Conservation (phyloP, 148 eudicot species). For the Agrostemma githago region DNA sequence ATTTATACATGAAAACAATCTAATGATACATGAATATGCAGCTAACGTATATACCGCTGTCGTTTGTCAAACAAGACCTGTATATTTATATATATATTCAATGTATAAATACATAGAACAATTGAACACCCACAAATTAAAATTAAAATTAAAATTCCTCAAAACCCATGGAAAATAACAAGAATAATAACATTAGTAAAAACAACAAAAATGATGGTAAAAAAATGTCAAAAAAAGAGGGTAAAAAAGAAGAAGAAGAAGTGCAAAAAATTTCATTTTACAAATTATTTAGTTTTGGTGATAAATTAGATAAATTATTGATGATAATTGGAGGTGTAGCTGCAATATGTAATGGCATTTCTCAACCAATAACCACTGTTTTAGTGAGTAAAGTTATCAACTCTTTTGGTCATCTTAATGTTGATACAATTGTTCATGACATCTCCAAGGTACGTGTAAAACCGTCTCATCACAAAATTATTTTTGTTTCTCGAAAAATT, state of each 20-base stretch:
- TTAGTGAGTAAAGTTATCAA: constrained; percentile 49
- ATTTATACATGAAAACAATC: too few species aligned
- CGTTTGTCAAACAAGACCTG: too few species aligned
- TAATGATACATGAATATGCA: too few species aligned
- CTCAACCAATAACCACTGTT: constrained; percentile 62
- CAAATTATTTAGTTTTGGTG: constrained; percentile 52
- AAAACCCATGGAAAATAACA: neutral
- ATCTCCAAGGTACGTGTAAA: constrained; percentile 51
- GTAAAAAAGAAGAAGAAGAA: constrained; percentile 5
- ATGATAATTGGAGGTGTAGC: constrained; percentile 52
- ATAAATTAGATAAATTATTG: constrained; percentile 35
- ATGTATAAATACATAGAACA: neutral
- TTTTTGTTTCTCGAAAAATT: too few species aligned
- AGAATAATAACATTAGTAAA: neutral
- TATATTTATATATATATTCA: neutral
- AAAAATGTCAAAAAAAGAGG: neutral
- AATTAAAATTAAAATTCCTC: neutral
- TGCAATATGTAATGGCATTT: constrained; percentile 45
- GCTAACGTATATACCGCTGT: too few species aligned
- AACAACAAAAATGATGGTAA: neutral
- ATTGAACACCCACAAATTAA: neutral
- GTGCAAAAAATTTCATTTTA: constrained; percentile 40
- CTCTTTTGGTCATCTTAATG: constrained; percentile 43
- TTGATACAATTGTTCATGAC: constrained; percentile 35
- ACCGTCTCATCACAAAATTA: too few species aligned